A percentile compares a stretch with the other conserved stretches of the same genome.
These are phyloP conservation scores for Ceratocystis cacaofunesta DNA, from an alignment of 2,329 filamentous ascomycete species.

Conservation along the genomic window DNA sequence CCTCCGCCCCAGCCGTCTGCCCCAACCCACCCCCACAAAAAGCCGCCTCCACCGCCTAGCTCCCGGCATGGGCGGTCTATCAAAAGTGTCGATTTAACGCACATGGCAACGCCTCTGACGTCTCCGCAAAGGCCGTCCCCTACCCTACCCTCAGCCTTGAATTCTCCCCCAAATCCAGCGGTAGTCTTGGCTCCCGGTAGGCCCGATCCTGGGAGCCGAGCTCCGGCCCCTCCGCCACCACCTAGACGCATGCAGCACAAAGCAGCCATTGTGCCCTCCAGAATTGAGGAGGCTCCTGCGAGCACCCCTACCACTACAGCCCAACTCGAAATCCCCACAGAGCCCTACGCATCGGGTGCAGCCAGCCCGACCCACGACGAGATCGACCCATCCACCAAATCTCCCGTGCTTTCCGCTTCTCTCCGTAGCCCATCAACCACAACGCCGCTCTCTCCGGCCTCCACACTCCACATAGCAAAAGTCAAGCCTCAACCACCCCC, in stretches of 20 bases:
- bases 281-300: not conserved
- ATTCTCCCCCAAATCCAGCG: constrained; percentile 20
- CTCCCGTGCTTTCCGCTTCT: not conserved
- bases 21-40: constrained; percentile 32
- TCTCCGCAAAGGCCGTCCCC: not conserved
- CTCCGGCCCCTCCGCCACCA: not conserved
- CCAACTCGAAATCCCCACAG: not conserved
- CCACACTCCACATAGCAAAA: constrained; percentile 25
- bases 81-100: constrained; percentile 32
- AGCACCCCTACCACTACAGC: not conserved
- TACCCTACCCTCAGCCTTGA: not conserved
- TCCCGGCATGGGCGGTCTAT: constrained; percentile 68
- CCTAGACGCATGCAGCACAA: constrained; percentile 16
- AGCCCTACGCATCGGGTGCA: not conserved
- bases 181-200: constrained; percentile 27
- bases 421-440: constrained; percentile 26
- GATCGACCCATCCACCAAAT: not conserved
- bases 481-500: constrained; percentile 29
- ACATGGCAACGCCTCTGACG: constrained; percentile 17
- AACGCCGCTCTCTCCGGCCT: constrained; percentile 32
- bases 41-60: constrained; percentile 56
- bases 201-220: constrained; percentile 24
- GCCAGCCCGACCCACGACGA: not conserved
- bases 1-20: not conserved
- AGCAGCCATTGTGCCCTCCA: not conserved